These are phyloP conservation scores for Botrytis tulipae DNA, from an alignment of 2,329 filamentous ascomycete species.

Conservation along the genomic window DNA sequence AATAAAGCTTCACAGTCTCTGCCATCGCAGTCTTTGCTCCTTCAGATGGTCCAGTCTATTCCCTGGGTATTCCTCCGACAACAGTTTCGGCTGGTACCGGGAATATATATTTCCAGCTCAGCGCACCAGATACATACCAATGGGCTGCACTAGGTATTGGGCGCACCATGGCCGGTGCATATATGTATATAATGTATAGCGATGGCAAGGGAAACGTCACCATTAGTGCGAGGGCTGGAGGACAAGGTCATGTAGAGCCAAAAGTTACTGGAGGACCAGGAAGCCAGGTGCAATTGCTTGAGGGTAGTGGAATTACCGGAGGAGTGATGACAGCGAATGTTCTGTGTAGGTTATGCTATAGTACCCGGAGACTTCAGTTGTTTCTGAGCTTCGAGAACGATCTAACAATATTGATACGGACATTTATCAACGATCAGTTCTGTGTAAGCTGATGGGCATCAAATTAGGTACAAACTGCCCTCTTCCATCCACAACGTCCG, in stretches of 20 bases:
- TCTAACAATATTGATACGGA: background rate
- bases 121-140: constrained; percentile 50
- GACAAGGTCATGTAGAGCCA: constrained; percentile 46
- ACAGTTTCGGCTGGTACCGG: constrained; percentile 38
- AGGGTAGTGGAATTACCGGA: constrained; percentile 51
- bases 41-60: constrained; percentile 27
- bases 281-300: constrained; percentile 47
- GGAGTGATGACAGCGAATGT: constrained; percentile 57
- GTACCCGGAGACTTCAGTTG: background rate
- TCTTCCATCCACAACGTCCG: constrained; percentile 23
- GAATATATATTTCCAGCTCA: constrained; percentile 57
- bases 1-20: background rate
- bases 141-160: constrained; percentile 59
- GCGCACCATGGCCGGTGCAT: constrained; percentile 51
- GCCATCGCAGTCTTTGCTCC: background rate
- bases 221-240: constrained; percentile 49
- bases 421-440: background rate
- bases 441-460: background rate
- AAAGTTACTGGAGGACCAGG: constrained; percentile 40
- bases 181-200: constrained; percentile 60
- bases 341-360: constrained; percentile 42
- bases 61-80: constrained; percentile 27
- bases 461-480: constrained; percentile 27
- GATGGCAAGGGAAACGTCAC: constrained; percentile 52
- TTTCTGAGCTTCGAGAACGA: background rate